phyloP scores from a whole-genome alignment of 257 asterid genomes.

The Paraleonurus japonicus region DNA sequence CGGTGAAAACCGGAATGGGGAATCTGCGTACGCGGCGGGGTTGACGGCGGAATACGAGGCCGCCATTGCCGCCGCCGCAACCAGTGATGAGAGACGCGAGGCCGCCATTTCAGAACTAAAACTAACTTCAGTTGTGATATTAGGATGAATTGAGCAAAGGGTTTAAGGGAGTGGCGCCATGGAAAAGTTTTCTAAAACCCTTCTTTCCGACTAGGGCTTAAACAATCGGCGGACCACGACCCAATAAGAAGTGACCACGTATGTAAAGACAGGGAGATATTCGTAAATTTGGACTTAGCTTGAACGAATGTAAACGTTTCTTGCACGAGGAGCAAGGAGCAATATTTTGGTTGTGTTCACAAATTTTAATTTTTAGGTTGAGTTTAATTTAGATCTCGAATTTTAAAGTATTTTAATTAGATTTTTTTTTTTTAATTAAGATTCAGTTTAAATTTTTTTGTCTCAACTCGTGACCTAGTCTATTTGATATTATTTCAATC shows the following conservation, averaged over 20 bases:
- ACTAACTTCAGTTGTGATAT: no score
- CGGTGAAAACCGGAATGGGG: constrained; percentile 49
- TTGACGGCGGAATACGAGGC: constrained; percentile 41
- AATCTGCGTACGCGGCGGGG: constrained; percentile 48
- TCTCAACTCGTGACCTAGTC: no score
- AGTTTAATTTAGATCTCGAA: no score
- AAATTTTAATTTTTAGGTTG: no score
- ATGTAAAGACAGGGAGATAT: no score
- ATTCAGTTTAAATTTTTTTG: no score
- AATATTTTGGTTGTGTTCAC: no score
- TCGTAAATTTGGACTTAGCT: neutral
- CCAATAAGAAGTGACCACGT: neutral
- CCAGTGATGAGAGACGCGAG: constrained; percentile 48
- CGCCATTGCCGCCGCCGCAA: constrained; percentile 45
- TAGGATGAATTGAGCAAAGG: neutral
- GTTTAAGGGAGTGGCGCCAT: constrained; percentile 34
- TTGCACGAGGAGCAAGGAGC: no score
- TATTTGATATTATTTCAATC: no score
- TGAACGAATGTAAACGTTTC: neutral
- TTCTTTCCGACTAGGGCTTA: constrained; percentile 27
- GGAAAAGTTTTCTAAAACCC: constrained; percentile 33
- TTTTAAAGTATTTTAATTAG: no score
- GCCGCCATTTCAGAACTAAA: constrained; percentile 36
- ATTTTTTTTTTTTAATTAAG: no score
- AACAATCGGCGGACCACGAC: neutral